A percentile compares a stretch with the other conserved stretches of the same genome.
Evolutionary conservation across 2,329 filamentous ascomycete species (phyloP).

Genomic region (Dactylellina sp.): DNA sequence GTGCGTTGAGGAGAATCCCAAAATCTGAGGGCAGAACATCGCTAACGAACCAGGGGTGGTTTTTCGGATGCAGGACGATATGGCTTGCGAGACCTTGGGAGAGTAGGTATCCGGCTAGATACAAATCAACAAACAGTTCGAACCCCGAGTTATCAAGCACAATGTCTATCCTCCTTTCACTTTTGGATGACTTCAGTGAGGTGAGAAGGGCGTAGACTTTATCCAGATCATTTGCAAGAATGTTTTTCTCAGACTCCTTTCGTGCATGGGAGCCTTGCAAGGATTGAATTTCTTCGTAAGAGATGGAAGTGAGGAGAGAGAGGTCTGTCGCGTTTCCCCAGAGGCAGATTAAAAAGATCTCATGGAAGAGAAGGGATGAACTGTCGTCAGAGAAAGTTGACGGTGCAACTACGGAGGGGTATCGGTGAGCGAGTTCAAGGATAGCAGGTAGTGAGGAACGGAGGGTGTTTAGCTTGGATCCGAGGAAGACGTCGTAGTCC

Average conservation of each 20-base stretch:
- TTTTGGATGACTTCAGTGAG: slow-evolving; percentile 73
- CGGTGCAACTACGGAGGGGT: slow-evolving; percentile 72
- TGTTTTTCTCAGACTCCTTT: slow-evolving; percentile 89
- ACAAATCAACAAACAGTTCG: slow-evolving; percentile 93
- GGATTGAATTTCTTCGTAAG: slow-evolving; percentile 96
- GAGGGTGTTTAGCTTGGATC: slow-evolving; percentile 92
- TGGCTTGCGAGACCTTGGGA: slow-evolving; percentile 85
- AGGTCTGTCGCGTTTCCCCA: slow-evolving; percentile 98
- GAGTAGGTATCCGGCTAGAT: slow-evolving; percentile 89
- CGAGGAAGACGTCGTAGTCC: slow-evolving; percentile 86
- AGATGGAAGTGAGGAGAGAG: slow-evolving; percentile 86
- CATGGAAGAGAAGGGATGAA: slow-evolving; percentile 82
- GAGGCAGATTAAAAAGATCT: slow-evolving; percentile 96
- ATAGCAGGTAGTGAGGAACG: slow-evolving; percentile 89
- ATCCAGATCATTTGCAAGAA: slow-evolving; percentile 85
- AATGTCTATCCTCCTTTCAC: slow-evolving; percentile 85
- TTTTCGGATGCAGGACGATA: slow-evolving; percentile 90
- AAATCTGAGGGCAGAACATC: slow-evolving; percentile 93
- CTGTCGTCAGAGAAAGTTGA: slow-evolving; percentile 68
- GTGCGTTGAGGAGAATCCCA: slow-evolving; percentile 79
- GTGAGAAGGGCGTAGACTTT: slow-evolving; percentile 77
- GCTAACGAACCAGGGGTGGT: slow-evolving; percentile 97
- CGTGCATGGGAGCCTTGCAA: slow-evolving; percentile 88
- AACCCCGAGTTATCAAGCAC: slow-evolving; percentile 98
- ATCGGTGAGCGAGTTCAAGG: slow-evolving; percentile 81